Evolutionary conservation across 176 grass and related monocot species (phyloP).

Genomic region (Luzula sylvatica): DNA sequence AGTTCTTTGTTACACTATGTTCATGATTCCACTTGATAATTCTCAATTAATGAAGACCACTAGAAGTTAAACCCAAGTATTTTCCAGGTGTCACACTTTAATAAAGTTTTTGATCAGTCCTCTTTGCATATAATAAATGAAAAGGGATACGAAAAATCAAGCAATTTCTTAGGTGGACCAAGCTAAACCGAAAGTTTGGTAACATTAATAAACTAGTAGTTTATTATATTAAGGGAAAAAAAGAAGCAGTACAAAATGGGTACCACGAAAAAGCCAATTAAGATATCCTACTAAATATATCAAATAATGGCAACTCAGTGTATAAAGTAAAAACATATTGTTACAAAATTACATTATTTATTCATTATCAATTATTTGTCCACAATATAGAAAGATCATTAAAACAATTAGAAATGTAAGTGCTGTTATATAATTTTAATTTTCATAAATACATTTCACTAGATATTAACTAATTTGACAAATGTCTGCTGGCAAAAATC

Average conservation of each 20-base stretch:
- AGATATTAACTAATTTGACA: neutral
- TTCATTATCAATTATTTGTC: neutral
- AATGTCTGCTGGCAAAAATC: neutral
- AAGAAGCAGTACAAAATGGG: neutral
- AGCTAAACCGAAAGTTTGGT: neutral
- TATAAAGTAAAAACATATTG: neutral
- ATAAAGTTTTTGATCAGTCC: slow-evolving; percentile 1
- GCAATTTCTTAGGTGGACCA: slow-evolving; percentile 5
- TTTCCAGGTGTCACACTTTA: neutral
- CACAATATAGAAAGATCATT: too few relatives aligned
- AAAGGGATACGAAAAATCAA: neutral
- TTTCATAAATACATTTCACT: too few relatives aligned
- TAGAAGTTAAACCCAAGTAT: neutral
- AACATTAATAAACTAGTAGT: neutral
- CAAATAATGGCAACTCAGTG: neutral
- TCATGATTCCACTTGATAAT: slow-evolving; percentile 3
- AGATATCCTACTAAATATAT: neutral
- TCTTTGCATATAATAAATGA: slow-evolving; percentile 14
- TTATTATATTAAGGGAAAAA: neutral
- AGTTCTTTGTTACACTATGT: neutral
- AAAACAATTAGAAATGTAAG: too few relatives aligned
- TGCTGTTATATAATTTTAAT: too few relatives aligned
- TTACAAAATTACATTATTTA: too few relatives aligned
- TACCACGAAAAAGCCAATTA: neutral
- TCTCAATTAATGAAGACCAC: neutral